These are phyloP conservation scores for Elongisporangium senticosum DNA, from an alignment of 352 stramenopile genomes.

Conservation along the genomic window DNA sequence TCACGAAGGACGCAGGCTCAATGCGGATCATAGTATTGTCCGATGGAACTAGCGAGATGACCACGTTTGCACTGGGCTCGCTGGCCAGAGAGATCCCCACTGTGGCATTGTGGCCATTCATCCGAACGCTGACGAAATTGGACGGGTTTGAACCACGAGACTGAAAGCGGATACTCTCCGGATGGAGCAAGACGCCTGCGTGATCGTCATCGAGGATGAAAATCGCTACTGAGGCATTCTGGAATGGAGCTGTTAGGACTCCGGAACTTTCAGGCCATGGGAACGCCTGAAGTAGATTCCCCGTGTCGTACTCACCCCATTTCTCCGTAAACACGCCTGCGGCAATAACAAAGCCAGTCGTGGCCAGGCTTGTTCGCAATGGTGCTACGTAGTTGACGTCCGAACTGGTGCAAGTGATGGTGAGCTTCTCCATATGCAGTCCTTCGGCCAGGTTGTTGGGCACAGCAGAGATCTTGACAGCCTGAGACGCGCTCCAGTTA, in stretches of 20 bases:
- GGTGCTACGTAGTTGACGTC: slow-evolving; percentile 34
- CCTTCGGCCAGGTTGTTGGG: slow-evolving; percentile 29
- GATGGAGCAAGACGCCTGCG: slow-evolving; percentile 21
- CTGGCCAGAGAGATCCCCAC: slow-evolving; percentile 32
- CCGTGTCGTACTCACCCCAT: slow-evolving; percentile 45
- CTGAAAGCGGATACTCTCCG: slow-evolving; percentile 29
- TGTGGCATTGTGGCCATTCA: slow-evolving; percentile 34
- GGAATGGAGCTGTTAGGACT: slow-evolving; percentile 39
- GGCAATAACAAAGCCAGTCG: slow-evolving; percentile 28
- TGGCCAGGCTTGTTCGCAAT: slow-evolving; percentile 15
- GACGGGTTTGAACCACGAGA: slow-evolving; percentile 14
- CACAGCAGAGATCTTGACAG: slow-evolving; percentile 23
- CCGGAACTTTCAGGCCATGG: slow-evolving; percentile 35
- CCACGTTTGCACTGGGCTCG: slow-evolving; percentile 31
- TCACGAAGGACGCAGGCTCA: slow-evolving; percentile 20
- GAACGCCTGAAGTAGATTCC: slow-evolving; percentile 44
- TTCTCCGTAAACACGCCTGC: slow-evolving; percentile 42
- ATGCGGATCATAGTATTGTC: slow-evolving; percentile 17
- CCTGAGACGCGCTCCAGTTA: slow-evolving; percentile 36
- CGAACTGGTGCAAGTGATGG: slow-evolving; percentile 21
- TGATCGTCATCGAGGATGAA: slow-evolving; percentile 59
- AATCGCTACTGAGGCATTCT: slow-evolving; percentile 13
- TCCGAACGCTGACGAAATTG: slow-evolving; percentile 34
- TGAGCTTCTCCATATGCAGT: slow-evolving; percentile 30
- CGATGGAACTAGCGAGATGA: slow-evolving; percentile 23